Base-by-base conservation (phyloP, 257 asterid genomes). In the Sherardia arvensis region DNA sequence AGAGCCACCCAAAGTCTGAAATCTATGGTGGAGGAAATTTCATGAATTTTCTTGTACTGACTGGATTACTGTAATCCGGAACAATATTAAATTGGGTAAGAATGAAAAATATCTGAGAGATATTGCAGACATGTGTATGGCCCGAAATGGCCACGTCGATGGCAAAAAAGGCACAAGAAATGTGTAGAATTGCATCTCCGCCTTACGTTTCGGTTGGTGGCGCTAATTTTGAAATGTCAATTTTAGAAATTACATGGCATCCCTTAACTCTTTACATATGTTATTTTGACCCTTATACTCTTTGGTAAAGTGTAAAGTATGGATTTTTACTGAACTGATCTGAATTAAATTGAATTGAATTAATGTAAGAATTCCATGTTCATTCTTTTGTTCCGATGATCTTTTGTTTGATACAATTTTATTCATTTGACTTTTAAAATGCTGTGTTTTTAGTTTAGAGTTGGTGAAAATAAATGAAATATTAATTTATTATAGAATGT, bases 11-110 rank as follows among this genome's bases (percentile, higher is more conserved):
- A 29, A 22, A 29, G 4, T 53, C 71, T 68, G 70, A 76, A 54
- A 87, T 87, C 85, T 71, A 87, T 74, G 95, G 91, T 71, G 67
- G 76, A 66, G 10, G 74, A 53, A 82, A 60, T 17, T 72, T 48
- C 14, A 59, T 53, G 58, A 5, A 20, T 21, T 53, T 1, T 43
- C 51, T 10, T 20, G 28, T 21, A 53, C 8, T 48, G 2, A 3
- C 23, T 9, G 5, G 30, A 53, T 53, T 53, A 22, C 27, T 0
- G 21, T 10, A n/a, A 2, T 59, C n/a, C n/a, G n/a, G n/a, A n/a
- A n/a, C n/a, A 38, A 21, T 11, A 43, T 43, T 14, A 43, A 43
- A 43, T 3, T 38, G 47, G 8, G n/a, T 14, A 4, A 66, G 64
- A 77, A 62, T 67, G 58, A 12, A 81, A 83, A 87, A 85, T 85